Evolutionary conservation across 805 yeast genomes (phyloP).

Genomic region (Suhomyces pyralidae): DNA sequence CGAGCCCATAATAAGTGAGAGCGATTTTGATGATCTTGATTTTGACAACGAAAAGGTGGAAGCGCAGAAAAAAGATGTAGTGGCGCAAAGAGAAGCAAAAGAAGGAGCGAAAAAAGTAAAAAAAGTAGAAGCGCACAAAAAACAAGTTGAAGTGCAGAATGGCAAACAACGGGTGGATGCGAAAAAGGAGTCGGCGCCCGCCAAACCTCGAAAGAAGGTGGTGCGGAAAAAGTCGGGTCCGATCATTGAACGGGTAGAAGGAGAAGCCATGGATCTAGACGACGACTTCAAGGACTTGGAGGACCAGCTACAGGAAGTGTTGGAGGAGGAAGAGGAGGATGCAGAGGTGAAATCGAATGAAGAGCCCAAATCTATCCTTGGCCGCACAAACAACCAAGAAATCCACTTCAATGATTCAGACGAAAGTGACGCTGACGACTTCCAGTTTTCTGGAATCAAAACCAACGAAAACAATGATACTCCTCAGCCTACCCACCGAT

Average conservation of each 20-base stretch:
- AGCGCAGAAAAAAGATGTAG: background rate
- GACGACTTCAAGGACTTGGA: conserved; percentile 45
- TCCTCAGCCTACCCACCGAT: conserved; percentile 2
- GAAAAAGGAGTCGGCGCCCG: background rate
- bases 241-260: conserved; percentile 3
- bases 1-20: conserved; percentile 28
- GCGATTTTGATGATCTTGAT: conserved; percentile 38
- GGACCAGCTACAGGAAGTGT: conserved; percentile 40
- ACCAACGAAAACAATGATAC: conserved; percentile 16
- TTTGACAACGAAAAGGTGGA: conserved; percentile 8
- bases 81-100: no score
- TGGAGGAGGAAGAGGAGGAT: conserved; percentile 22
- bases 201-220: conserved; percentile 5
- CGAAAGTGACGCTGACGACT: conserved; percentile 23
- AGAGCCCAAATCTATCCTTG: conserved; percentile 8
- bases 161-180: no score
- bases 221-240: background rate
- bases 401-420: conserved; percentile 21
- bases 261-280: conserved; percentile 21
- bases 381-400: conserved; percentile 2
- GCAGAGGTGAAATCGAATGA: background rate
- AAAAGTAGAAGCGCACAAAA: no score
- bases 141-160: no score
- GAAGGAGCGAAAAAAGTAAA: no score
- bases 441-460: conserved; percentile 22